Base-by-base conservation (phyloP, 2,329 filamentous ascomycete genomes). In the Fusarium keratoplasticum region DNA sequence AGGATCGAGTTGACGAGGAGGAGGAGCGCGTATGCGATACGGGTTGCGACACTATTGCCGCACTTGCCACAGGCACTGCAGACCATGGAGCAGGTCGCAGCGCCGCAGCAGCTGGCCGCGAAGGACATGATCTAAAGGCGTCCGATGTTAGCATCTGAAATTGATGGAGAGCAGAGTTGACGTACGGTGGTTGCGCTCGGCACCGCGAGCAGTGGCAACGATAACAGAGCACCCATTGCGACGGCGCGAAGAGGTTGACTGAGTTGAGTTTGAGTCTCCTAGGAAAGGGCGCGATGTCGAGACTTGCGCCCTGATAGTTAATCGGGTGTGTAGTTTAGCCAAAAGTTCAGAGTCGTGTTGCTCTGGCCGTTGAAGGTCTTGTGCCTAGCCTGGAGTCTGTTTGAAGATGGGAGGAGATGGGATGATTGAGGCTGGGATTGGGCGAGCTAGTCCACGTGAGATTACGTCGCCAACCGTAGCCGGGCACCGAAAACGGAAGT, bases 31-130 rank as follows among this genome's bases (percentile, higher is more conserved):
- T 98, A 98, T 80, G 94, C 96, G 85, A 98, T 97, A 87, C 96
- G 94, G 76, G 96, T 99, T 66, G 95, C 95, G 85, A 98, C 95
- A 85, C 95, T 97, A 77, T 98, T 98, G 78, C 95, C 94, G 84
- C 96, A 98, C 83, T 98, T 98, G 61, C 96, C 96, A 82, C 96
- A 99, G 14, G 95, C 94, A 82, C 94, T 96, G 86, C 95, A 98
- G 58, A 98, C 93, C 82, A 96, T 96, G 77, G 95, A 97, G 85
- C 96, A 98, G 61, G 96, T 98, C 54, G 96, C 95, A 31, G 96
- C 96, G 81, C 96, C 96, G 82, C 96, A 99, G 86, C 96, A 99
- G 79, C 95, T 98, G 73, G 93, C 95, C 72, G 87, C 93, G 77
- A 95, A 92, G 50, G 93, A 95, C 76, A 94, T 82, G 73, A 97